Percentiles rank a stretch among this genome's conserved stretches.
These are phyloP conservation scores for Leishmania guyanensis DNA, from an alignment of 208 protist genomes.

Conservation along the genomic window DNA sequence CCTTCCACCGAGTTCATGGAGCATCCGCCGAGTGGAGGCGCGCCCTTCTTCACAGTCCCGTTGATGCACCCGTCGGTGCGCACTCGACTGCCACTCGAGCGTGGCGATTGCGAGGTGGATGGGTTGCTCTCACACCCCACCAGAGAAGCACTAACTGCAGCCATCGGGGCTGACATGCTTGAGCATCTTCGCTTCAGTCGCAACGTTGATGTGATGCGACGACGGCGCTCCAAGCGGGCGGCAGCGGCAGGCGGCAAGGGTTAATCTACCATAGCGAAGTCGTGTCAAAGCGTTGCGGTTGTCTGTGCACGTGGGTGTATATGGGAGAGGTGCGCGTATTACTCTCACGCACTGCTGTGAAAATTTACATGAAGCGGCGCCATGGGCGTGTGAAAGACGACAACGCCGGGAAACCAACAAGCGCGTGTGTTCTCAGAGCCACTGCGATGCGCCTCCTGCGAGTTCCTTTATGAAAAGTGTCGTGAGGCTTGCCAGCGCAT, in stretches of 20 bases:
- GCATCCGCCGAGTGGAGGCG: neutral
- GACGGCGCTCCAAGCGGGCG: conserved; percentile 10
- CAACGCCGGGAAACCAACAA: too few species aligned
- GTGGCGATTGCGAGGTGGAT: conserved; percentile 14
- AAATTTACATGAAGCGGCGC: neutral
- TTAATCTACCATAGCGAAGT: neutral
- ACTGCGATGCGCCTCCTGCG: neutral
- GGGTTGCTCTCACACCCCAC: conserved; percentile 8
- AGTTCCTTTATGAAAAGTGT: neutral
- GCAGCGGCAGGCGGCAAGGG: neutral
- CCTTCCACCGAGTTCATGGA: conserved; percentile 10
- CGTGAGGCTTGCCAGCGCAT: neutral
- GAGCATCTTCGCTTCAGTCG: conserved; percentile 24
- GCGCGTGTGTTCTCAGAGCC: neutral
- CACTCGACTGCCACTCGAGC: conserved; percentile 18
- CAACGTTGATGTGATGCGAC: neutral
- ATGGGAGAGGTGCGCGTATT: neutral
- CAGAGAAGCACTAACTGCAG: conserved; percentile 7
- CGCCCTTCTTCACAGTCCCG: conserved; percentile 14
- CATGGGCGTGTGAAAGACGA: too few species aligned
- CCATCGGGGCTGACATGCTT: conserved; percentile 24
- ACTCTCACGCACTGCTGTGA: neutral
- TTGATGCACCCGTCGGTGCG: conserved; percentile 26
- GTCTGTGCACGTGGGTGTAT: neutral
- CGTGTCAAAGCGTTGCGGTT: neutral